Evolutionary conservation across 2,329 filamentous ascomycete genomes (phyloP), one percentile per base, ranked within the genome.

Genomic region (Cordyceps cateniannulata): DNA sequence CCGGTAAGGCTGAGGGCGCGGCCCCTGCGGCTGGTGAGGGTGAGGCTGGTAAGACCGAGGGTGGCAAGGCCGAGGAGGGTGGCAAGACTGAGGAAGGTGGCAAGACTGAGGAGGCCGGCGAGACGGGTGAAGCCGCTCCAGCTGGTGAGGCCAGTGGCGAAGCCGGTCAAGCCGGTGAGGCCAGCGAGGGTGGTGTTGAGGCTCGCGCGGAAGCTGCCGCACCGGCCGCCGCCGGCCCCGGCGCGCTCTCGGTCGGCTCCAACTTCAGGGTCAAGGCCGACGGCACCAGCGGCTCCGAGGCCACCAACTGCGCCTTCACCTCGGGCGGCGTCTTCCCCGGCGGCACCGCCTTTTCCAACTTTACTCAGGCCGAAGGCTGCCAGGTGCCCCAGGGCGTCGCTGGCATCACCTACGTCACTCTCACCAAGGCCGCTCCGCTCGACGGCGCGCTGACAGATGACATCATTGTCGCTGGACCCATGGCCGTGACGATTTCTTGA

Each of bases 381-480:
- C 73, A 76, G 50, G 80, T 89, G 27, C 87, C 88, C 16, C 79
- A 83, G 67, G 80, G 80, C 68, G 73, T 90, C 48, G 77, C 79
- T 9, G 88, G 88, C 51, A 77, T 89, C 64, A 82, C 84, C 54
- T 91, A 89, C 73, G 79, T 90, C 68, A 85, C 85, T 67, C 78
- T 91, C 66, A 83, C 86, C 60, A 88, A 71, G 67, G 69, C 70
- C 32, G 77, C 74, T 2, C 82, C 83, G 20, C 69, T 78, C 32
- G 75, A 73, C 24, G 83, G 81, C 40, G 71, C 77, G 42, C 70
- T 87, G 63, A 82, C 79, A 3, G 85, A 89, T 72, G 81, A 81
- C 59, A 85, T 86, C 66, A 85, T 85, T 52, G 76, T 90, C 65
- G 87, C 87, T 66, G 88, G 86, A 1, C 83, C 84, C 52, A 80